A percentile compares a stretch with the other conserved stretches of the same genome.
Evolutionary conservation across 2,329 filamentous ascomycete species (phyloP).

Genomic region (Ophiostoma montium): DNA sequence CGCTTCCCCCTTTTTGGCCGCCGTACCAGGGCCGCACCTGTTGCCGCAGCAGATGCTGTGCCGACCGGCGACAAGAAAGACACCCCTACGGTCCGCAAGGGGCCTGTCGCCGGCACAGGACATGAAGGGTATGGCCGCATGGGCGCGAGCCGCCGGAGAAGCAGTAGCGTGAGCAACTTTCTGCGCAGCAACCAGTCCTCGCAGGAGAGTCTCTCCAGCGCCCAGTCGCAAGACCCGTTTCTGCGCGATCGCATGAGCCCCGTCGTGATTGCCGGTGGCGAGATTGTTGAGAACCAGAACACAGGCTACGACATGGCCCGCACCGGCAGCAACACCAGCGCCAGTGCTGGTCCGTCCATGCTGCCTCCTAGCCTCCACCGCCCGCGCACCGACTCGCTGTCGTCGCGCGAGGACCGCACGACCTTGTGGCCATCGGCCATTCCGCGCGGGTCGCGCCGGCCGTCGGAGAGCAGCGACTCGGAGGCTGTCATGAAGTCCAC

Average conservation of each 20-base stretch:
- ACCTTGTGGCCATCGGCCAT: slow-evolving; percentile 41
- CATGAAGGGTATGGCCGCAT: slow-evolving; percentile 73
- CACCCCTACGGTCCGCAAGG: slow-evolving; percentile 47
- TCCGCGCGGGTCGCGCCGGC: slow-evolving; percentile 26
- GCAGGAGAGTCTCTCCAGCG: slow-evolving; percentile 34
- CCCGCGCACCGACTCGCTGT: slow-evolving; percentile 28
- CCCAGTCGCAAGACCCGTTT: slow-evolving; percentile 34
- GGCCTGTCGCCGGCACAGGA: slow-evolving; percentile 81
- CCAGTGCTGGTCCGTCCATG: background rate
- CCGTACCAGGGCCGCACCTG: slow-evolving; percentile 49
- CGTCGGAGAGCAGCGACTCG: slow-evolving; percentile 44
- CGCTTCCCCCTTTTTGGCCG: slow-evolving; percentile 69
- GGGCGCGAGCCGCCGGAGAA: slow-evolving; percentile 46
- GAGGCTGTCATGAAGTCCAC: slow-evolving; percentile 36
- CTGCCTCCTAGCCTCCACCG: slow-evolving; percentile 15
- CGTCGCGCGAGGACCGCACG: slow-evolving; percentile 27
- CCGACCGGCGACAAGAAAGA: slow-evolving; percentile 38
- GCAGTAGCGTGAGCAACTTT: slow-evolving; percentile 39
- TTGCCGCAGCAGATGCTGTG: slow-evolving; percentile 32
- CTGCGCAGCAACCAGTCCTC: slow-evolving; percentile 33
- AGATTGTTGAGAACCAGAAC: slow-evolving; percentile 47
- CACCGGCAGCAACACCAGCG: background rate
- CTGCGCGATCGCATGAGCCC: slow-evolving; percentile 48
- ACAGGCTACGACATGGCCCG: slow-evolving; percentile 10
- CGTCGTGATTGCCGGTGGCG: slow-evolving; percentile 51